Base-by-base conservation (phyloP, 1,284 basidiomycete genomes). In the Apiotrichum domesticum region DNA sequence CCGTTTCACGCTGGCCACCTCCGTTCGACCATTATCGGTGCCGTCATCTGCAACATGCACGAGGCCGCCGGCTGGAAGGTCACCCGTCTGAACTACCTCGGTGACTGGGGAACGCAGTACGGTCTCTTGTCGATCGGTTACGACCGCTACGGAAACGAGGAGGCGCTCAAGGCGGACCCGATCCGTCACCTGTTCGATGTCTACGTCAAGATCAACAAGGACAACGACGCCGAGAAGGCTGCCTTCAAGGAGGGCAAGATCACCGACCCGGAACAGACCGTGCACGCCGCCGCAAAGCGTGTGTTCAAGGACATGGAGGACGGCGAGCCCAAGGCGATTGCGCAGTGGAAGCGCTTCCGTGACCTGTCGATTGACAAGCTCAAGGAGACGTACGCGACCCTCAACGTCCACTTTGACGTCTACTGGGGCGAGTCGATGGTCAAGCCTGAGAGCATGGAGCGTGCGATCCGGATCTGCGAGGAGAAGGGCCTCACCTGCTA, bases 291-390 rank as follows among this genome's bases (percentile, higher is more conserved):
- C 60, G 95, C 95, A 1, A 88, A 93, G 4, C 81, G 82, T 58
- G 94, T 90, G 81, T 99, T 98, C 82, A 93, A 88, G 77, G 85
- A 85, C 21, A 98, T 99, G 93, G 95, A 99, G 77, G 89, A 93
- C 61, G 90, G 79, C 75, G 91, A 97, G 64, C 84, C 89, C 63
- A 80, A 80, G 34, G 87, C 90, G 3, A 82, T 98, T 42, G 82
- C 81, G 55, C 86, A 96, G 72, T 99, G 95, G 95, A 82, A 86
- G 35, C 84, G 87, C 62, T 98, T 96, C 89, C 87, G 96, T 47
- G 87, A 90, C 66, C 79, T 96, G 46, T 94, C 90, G 63, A 86
- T 98, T 68, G 86, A 87, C 66, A 92, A 93, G 78, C 97, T 98
- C 78, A 84, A 84, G 69, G 83, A 88, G 70, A 90, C 92, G 68